Base-by-base conservation (phyloP, 108 stramenopile genomes). In the Nitzschia palea region DNA sequence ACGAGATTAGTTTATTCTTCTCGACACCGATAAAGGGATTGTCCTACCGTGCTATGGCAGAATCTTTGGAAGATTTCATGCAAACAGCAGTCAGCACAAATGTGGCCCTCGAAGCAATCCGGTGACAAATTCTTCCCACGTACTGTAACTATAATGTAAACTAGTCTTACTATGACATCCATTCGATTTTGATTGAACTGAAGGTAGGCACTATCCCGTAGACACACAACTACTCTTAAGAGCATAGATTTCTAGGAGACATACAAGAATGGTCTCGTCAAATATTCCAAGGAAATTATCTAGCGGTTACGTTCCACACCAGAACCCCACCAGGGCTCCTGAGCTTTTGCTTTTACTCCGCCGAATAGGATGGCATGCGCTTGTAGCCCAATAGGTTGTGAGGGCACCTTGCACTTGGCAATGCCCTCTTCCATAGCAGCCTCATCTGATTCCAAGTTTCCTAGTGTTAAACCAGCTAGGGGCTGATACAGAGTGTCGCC, bases 341-440 rank as follows among this genome's bases (percentile, higher is more conserved):
- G 52, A 30, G 89, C 93, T 48, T 80, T 87, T 18, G 86, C 89
- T 59, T 76, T 82, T 26, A 94, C 80, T 2, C 89, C 86, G 15
- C 88, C 93, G 70, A 94, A 94, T 4, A 94, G 55, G 48, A 94
- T 91, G 2, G 93, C 93, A 55, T 91, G 90, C 4, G 93, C 93
- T 64, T 94, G 93, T 26, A 94, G 65, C 12, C 93, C 93, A 66
- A 94, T 94, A 2, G 93, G 83, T 64, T 80, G 70, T 4, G 73
- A 75, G 1, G 93, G 93, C 8, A 88, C 83, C 33, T 73, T 59
- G 26, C 84, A 82, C 51, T 65, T 67, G 4, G 76, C 44, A 25
- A 94, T 54, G 0, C 82, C 90, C 37, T 83, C 72, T 45, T 91
- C 93, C 80, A 94, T 76, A 8, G 26, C 40, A 18, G 77, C 84